Evolutionary conservation across 176 grass and related monocot genomes (phyloP).

Genomic region (Luzula sylvatica): DNA sequence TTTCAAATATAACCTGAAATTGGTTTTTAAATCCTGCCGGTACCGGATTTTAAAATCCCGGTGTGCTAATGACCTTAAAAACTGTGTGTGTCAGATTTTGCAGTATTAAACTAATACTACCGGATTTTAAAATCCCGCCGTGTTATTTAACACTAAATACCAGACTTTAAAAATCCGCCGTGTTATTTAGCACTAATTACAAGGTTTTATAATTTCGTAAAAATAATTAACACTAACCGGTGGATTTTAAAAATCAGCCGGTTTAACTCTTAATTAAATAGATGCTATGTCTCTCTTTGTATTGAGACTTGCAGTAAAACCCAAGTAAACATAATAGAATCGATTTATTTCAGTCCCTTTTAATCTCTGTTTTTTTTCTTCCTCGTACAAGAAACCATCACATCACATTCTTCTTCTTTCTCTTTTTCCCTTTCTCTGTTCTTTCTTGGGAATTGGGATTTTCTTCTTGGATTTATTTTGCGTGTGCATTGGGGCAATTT

Average conservation of each 20-base stretch:
- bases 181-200: background rate
- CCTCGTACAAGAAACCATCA: slow-evolving; percentile 15
- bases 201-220: background rate
- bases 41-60: no score
- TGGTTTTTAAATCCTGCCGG: no score
- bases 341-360: slow-evolving; percentile 28
- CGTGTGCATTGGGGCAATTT: no score
- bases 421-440: background rate
- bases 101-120: no score
- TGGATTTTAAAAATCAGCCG: slow-evolving; percentile 24
- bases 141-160: no score
- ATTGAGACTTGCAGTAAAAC: slow-evolving; percentile 50
- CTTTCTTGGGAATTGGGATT: slow-evolving; percentile 14
- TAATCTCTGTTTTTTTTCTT: slow-evolving; percentile 28
- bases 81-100: no score
- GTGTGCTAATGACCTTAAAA: no score
- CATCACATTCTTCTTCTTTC: slow-evolving; percentile 5
- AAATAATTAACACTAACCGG: background rate
- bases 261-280: no score
- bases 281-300: slow-evolving; percentile 56
- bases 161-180: no score
- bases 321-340: slow-evolving; percentile 70
- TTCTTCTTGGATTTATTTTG: background rate
- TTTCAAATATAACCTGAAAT: no score
- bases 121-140: no score